Conservation (phyloP, 2,329 filamentous ascomycete species). For the Monilinia fructigena region DNA sequence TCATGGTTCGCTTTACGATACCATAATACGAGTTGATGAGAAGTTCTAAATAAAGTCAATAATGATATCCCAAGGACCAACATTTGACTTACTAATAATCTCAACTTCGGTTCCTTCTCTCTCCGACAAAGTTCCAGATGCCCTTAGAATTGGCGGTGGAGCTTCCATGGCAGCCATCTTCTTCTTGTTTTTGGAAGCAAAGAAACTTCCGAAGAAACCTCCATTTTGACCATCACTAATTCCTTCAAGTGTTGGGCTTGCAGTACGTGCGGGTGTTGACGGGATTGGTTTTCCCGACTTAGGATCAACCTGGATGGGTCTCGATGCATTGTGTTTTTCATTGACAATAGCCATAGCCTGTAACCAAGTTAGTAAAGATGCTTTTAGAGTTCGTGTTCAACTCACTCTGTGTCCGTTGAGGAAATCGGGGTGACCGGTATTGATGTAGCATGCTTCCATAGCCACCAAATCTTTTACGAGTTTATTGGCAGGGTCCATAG, state of each 20-base stretch:
- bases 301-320: slow-evolving; percentile 93
- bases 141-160: slow-evolving; percentile 88
- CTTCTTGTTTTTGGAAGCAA: slow-evolving; percentile 99
- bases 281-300: slow-evolving; percentile 96
- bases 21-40: slow-evolving; percentile 97
- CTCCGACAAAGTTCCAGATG: slow-evolving; percentile 88
- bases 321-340: slow-evolving; percentile 76
- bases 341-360: slow-evolving; percentile 97
- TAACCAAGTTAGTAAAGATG: slow-evolving; percentile 33
- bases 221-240: slow-evolving; percentile 56
- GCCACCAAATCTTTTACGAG: slow-evolving; percentile 86
- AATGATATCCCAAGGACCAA: neutral
- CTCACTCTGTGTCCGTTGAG: slow-evolving; percentile 83
- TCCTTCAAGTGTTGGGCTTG: slow-evolving; percentile 66
- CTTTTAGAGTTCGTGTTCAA: slow-evolving; percentile 6
- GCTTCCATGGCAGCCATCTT: slow-evolving; percentile 99
- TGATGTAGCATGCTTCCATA: slow-evolving; percentile 98
- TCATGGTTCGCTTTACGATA: slow-evolving; percentile 97
- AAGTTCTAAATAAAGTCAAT: slow-evolving; percentile 61
- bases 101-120: slow-evolving; percentile 95
- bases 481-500: slow-evolving; percentile 98
- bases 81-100: slow-evolving; percentile 77
- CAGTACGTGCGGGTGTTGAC: slow-evolving; percentile 66
- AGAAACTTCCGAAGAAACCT: slow-evolving; percentile 98
- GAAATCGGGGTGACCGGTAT: slow-evolving; percentile 97